A percentile compares a stretch with the other conserved stretches of the same genome.
phyloP scores from a whole-genome alignment of 78 protist species.

The Speleostelium caveatum region DNA sequence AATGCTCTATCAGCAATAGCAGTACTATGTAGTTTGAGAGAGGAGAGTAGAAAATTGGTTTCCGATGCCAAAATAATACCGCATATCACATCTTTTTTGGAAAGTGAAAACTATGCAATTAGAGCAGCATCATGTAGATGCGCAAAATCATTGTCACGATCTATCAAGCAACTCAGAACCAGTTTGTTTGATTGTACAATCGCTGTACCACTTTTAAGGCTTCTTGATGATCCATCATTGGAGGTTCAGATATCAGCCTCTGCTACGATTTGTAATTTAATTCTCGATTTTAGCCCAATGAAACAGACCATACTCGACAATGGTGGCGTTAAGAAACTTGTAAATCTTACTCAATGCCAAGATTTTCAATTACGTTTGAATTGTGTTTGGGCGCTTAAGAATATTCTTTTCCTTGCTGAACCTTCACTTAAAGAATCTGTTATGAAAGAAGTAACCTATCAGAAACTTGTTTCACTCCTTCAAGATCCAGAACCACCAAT shows the following conservation, averaged over 20 bases:
- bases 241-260: slow-evolving; percentile 74
- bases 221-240: slow-evolving; percentile 64
- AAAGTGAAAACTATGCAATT: slow-evolving; percentile 15
- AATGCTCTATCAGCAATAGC: slow-evolving; percentile 77
- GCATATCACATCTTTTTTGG: slow-evolving; percentile 18
- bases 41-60: slow-evolving; percentile 74
- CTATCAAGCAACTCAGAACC: slow-evolving; percentile 77
- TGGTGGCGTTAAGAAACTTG: slow-evolving; percentile 71
- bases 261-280: slow-evolving; percentile 81
- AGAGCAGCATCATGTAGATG: slow-evolving; percentile 81
- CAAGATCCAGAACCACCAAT: slow-evolving; percentile 41
- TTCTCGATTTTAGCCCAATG: slow-evolving; percentile 86
- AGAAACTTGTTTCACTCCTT: neutral
- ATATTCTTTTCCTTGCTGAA: slow-evolving; percentile 65
- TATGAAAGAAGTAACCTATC: slow-evolving; percentile 37
- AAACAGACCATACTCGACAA: slow-evolving; percentile 77
- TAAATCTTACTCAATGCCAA: neutral
- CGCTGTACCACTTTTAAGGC: slow-evolving; percentile 35
- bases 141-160: slow-evolving; percentile 42
- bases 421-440: slow-evolving; percentile 2
- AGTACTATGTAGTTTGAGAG: slow-evolving; percentile 53
- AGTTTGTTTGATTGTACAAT: slow-evolving; percentile 76
- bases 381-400: slow-evolving; percentile 83
- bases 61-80: slow-evolving; percentile 71
- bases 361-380: slow-evolving; percentile 67